Base-by-base conservation (phyloP, 1,284 basidiomycete genomes). In the Tilletia setariae region DNA sequence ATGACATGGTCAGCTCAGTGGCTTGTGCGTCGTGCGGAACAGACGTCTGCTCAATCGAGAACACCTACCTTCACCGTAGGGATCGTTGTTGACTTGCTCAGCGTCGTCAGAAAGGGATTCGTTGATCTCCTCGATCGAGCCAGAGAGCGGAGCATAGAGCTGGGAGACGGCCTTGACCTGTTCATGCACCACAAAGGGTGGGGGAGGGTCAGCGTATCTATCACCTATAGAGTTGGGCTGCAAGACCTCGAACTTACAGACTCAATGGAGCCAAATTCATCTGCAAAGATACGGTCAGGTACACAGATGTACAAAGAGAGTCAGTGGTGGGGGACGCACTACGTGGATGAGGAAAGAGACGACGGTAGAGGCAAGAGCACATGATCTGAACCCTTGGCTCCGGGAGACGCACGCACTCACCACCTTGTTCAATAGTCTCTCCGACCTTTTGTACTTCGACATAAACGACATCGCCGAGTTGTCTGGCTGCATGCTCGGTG, bases 141-240 rank as follows among this genome's bases (percentile, higher is more conserved):
- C 62, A 21, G 32, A 43, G 42, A 64, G 42, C 7, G 62, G 62
- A 28, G 62, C 62, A 42, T 64, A 64, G 23, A 64, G 40, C 30
- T 64, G 35, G 1, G 62, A 64, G 13, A 47, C 62, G 62, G 62
- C 62, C 62, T 64, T 64, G 62, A 64, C 62, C 62, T 61, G 28
- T n/a, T 6, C 4, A 16, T 19, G 51, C 21, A 11, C 35, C 4
- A 11, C 35, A 40, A 40, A 40, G 6, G 35, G 35, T 40, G 4
- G 35, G 35, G 35, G 35, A 40, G 11, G 11, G 35, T 40, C 35
- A 40, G 35, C 11, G 11, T 4, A 40, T 40, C 6, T 4, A 40
- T 40, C 6, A 11, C 35, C 35, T 4, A 40, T 4, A 11, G 35
- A 40, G 35, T 11, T 40, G 35, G 35, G 4, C 11, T 11, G 35